Evolutionary conservation across 2,329 filamentous ascomycete species (phyloP).

Genomic region (Trematosphaeria pertusa): DNA sequence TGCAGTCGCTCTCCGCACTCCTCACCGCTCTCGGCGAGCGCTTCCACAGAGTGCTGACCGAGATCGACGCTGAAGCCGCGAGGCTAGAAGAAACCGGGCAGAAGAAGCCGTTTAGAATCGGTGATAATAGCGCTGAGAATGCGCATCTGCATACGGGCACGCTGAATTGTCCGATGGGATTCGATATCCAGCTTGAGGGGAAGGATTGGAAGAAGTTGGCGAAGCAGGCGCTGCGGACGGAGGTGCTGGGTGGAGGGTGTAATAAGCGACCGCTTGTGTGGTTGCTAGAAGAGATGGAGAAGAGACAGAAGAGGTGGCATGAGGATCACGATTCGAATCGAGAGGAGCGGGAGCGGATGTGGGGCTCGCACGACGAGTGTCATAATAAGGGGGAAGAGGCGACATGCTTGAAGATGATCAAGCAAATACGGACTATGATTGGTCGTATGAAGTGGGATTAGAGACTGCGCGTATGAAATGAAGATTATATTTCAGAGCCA

Average conservation of each 20-base stretch:
- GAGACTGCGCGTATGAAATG: no score
- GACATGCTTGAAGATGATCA: constrained; percentile 20
- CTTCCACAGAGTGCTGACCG: constrained; percentile 49
- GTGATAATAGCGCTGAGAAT: constrained; percentile 49
- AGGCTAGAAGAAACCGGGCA: constrained; percentile 35
- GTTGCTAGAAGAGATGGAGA: constrained; percentile 49
- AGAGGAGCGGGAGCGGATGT: constrained; percentile 29
- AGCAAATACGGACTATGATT: constrained; percentile 18
- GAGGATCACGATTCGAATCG: constrained; percentile 12
- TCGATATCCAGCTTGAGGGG: constrained; percentile 53
- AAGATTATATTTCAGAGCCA: no score
- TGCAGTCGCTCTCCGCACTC: constrained; percentile 51
- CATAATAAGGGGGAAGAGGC: constrained; percentile 11
- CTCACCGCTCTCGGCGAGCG: constrained; percentile 51
- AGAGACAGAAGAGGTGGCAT: constrained; percentile 54
- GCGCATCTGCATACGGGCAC: constrained; percentile 53
- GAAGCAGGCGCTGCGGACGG: constrained; percentile 54
- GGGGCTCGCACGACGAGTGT: constrained; percentile 19
- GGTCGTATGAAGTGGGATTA: constrained; percentile 23
- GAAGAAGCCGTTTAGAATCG: constrained; percentile 53
- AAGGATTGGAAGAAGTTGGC: constrained; percentile 53
- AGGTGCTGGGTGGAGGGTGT: constrained; percentile 49
- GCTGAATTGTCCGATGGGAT: constrained; percentile 52
- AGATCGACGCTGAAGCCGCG: constrained; percentile 50
- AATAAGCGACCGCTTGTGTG: constrained; percentile 39